phyloP scores from a whole-genome alignment of 768 basidiomycete genomes.

The Solioccasus polychromus region DNA sequence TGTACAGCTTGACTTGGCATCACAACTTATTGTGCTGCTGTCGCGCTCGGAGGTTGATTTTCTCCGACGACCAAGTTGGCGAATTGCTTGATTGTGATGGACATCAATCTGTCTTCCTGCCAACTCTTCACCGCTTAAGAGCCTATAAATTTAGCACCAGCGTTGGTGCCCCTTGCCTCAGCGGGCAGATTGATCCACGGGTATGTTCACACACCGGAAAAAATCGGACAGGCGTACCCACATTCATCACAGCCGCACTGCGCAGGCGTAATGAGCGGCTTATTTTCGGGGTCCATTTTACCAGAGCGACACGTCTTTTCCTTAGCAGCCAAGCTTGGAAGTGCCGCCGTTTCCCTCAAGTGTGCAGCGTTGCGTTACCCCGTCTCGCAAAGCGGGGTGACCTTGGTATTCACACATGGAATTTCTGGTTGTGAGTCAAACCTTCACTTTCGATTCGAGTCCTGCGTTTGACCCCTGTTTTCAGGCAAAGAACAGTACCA shows the following conservation, averaged over 20 bases:
- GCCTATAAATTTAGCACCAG: no score
- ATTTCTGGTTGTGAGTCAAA: slow-evolving; percentile 24
- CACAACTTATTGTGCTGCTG: no score
- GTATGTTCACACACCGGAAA: no score
- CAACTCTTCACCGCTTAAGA: no score
- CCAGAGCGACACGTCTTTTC: slow-evolving; percentile 21
- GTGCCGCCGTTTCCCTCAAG: slow-evolving; percentile 8
- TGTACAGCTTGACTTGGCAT: no score
- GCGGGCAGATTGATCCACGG: not conserved
- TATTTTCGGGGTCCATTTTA: not conserved
- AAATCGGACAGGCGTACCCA: no score
- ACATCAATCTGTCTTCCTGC: no score
- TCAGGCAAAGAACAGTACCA: slow-evolving; percentile 32
- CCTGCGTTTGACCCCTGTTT: not conserved
- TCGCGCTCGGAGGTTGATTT: not conserved
- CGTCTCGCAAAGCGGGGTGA: slow-evolving; percentile 21
- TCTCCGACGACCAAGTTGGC: not conserved
- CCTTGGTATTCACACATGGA: slow-evolving; percentile 28
- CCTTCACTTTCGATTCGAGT: not conserved
- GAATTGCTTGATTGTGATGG: no score
- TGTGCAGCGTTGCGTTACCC: slow-evolving; percentile 28
- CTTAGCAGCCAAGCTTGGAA: slow-evolving; percentile 16
- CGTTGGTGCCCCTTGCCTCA: no score
- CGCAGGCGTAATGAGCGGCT: slow-evolving; percentile 1
- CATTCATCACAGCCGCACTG: no score